Base-by-base conservation (phyloP, 805 yeast species). In the Saccharomycopsis sp. region DNA sequence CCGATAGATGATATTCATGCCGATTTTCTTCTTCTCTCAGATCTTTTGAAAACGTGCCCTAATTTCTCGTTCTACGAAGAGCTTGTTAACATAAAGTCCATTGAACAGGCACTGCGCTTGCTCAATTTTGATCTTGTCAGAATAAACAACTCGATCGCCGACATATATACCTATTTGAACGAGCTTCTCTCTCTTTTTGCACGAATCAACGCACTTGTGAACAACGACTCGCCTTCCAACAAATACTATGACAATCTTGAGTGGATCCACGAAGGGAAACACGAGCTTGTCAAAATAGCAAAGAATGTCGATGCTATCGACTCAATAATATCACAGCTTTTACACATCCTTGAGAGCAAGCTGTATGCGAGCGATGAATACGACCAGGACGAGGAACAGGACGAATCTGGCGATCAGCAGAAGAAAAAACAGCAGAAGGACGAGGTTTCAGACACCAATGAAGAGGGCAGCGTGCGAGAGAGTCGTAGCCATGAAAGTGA, bases 81-180 rank as follows among this genome's bases (percentile, higher is more conserved):
- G 34, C 41, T 62, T 9, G 46, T 62, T 15, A 57, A 57, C 18
- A 60, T 62, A 29, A 62, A 60, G 51, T 29, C 57, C 14, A 55
- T 60, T 15, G 61, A 62, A 41, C 56, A 62, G 48, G 58, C 63
- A 1, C 56, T 54, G 15, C 55, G 59, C 12, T 56, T 61, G 44
- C 24, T 60, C 18, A 56, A 62, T 21, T 57, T 57, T 44, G 61
- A 62, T 52, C 54, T 62, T 12, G 29, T 52, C 20, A 60, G 65
- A 50, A 68, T 73, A 53, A 64, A 67, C 34, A 48, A 61, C 4
- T 61, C 73, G 50, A 67, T 74, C 12, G 60, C 67, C 24, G 66
- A 70, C 56, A 65, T 79, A 51, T 71, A 72, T 34, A 59, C 51
- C 24, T 62, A 62, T 37, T 52, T 62, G 23, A 50, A 50, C 12